Conservation (phyloP, 2,329 filamentous ascomycete genomes). For the Ophiocordyceps camponoti-leonardi region DNA sequence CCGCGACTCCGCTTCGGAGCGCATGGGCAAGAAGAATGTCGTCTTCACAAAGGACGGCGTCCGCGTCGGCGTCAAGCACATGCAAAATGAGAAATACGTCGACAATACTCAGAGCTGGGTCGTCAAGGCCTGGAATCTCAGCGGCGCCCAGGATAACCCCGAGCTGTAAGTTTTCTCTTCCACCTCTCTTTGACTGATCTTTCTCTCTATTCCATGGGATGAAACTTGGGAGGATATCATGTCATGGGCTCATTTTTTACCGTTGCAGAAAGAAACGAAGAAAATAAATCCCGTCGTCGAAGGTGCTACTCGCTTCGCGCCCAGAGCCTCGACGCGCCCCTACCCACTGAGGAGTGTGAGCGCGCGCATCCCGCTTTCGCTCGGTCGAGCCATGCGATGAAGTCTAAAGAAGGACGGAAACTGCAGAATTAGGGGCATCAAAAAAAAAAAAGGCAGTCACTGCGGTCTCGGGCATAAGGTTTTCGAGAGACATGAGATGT, state of each 20-base stretch:
- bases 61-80: constrained; percentile 52
- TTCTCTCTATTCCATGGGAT: no score
- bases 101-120: constrained; percentile 55
- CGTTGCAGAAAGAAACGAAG: constrained; percentile 3
- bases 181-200: no score
- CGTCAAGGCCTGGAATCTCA: constrained; percentile 49
- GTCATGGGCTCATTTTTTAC: neutral
- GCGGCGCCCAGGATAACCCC: constrained; percentile 11
- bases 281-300: neutral
- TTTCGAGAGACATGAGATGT: neutral
- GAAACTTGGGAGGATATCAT: no score
- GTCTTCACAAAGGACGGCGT: constrained; percentile 60
- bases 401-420: neutral
- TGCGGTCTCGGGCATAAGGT: neutral
- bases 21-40: constrained; percentile 61
- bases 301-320: neutral
- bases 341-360: neutral
- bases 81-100: constrained; percentile 52
- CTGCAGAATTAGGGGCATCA: no score
- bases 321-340: neutral
- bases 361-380: neutral
- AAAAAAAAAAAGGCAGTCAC: neutral
- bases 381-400: no score
- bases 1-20: constrained; percentile 44
- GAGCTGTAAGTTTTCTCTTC: constrained; percentile 5